Conservation (phyloP, 192 early-diverging fungal genomes). For the Podila epigama region DNA sequence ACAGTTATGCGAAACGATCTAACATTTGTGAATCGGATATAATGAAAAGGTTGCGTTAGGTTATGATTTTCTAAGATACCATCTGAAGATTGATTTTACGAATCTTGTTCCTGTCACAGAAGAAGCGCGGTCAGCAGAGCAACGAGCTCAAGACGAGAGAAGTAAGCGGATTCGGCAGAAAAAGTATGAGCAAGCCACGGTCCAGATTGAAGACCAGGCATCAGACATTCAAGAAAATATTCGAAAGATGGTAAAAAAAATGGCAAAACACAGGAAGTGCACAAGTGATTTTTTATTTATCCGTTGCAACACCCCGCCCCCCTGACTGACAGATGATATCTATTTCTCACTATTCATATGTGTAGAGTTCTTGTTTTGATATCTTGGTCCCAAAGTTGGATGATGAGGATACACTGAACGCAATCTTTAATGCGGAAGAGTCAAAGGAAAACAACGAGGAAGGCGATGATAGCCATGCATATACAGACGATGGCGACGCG, state of each 20-base stretch:
- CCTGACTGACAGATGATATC: too few species aligned
- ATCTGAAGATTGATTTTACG: slow-evolving; percentile 45
- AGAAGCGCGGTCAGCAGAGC: slow-evolving; percentile 35
- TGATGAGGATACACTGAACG: slow-evolving; percentile 33
- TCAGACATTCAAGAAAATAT: slow-evolving; percentile 53
- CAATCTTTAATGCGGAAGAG: slow-evolving; percentile 33
- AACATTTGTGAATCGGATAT: neutral
- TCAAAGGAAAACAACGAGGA: neutral
- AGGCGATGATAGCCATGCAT: neutral
- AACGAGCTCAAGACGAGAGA: slow-evolving; percentile 36
- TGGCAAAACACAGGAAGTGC: too few species aligned
- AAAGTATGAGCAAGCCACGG: slow-evolving; percentile 45
- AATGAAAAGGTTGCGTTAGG: slow-evolving; percentile 53
- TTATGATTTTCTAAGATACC: slow-evolving; percentile 62
- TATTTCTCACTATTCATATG: neutral
- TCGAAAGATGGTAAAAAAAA: slow-evolving; percentile 42
- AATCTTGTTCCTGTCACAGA: slow-evolving; percentile 41
- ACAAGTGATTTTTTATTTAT: too few species aligned
- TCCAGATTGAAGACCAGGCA: slow-evolving; percentile 47
- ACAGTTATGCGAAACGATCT: neutral
- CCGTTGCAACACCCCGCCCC: too few species aligned
- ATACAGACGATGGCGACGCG: slow-evolving; percentile 4
- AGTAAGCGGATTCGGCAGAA: slow-evolving; percentile 41
- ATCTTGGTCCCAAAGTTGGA: slow-evolving; percentile 58
- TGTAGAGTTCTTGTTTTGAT: slow-evolving; percentile 54